phyloP scores from a whole-genome alignment of 331 rosid species.

The Pyrus hybrid region DNA sequence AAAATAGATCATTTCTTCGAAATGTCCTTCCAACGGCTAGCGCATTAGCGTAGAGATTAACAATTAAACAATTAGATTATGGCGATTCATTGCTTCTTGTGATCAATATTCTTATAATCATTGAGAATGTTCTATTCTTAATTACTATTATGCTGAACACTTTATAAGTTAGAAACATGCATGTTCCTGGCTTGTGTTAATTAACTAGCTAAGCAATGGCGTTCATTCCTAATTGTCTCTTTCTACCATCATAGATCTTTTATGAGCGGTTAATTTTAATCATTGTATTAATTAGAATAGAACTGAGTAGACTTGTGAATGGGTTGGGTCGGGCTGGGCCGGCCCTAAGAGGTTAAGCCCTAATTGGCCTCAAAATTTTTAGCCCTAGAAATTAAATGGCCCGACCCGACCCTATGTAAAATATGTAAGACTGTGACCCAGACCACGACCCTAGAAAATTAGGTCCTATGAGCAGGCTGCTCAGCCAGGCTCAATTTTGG shows the following conservation, averaged over 20 bases:
- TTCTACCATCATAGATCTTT: not conserved
- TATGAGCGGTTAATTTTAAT: not conserved
- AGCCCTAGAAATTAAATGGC: too few species aligned
- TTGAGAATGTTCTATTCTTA: not conserved
- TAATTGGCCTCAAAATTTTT: too few species aligned
- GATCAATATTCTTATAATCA: not conserved
- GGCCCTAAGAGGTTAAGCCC: too few species aligned
- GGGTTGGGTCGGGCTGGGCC: too few species aligned
- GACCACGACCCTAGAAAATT: too few species aligned
- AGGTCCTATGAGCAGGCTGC: too few species aligned
- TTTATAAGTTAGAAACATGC: not conserved
- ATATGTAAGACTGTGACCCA: too few species aligned
- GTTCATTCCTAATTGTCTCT: not conserved
- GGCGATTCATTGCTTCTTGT: not conserved
- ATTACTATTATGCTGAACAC: not conserved
- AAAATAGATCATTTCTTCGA: not conserved
- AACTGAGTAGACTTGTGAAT: too few species aligned
- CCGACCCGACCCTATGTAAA: too few species aligned
- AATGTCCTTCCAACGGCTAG: not conserved
- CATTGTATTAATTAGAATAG: not conserved
- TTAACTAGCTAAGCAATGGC: conserved; percentile 5
- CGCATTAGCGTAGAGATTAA: not conserved
- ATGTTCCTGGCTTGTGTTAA: not conserved
- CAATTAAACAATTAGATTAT: not conserved
- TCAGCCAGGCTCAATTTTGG: too few species aligned